These are phyloP conservation scores for Geoglossum cookeanum DNA, from an alignment of 2,329 filamentous ascomycete species.

Conservation along the genomic window DNA sequence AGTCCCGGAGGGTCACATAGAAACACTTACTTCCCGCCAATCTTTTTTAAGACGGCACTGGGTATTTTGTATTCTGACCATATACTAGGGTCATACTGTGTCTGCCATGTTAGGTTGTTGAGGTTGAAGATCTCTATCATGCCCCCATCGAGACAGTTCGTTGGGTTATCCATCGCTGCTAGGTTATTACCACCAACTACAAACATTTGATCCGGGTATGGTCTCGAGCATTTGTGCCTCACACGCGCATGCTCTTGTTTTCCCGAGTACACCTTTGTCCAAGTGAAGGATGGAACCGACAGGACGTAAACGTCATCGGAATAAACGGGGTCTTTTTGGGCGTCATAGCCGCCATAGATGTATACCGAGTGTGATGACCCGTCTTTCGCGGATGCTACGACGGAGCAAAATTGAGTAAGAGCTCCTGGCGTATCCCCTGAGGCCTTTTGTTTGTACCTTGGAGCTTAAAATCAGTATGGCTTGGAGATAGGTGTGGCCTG, in stretches of 20 bases:
- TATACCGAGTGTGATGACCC: constrained; percentile 20
- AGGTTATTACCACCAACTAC: constrained; percentile 21
- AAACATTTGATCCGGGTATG: constrained; percentile 30
- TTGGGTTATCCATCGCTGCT: constrained; percentile 8
- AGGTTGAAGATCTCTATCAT: constrained; percentile 31
- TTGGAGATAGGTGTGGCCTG: background rate
- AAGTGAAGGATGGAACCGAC: constrained; percentile 19
- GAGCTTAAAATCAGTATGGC: constrained; percentile 3
- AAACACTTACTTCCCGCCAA: constrained; percentile 19
- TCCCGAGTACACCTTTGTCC: constrained; percentile 15
- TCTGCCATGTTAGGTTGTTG: constrained; percentile 17
- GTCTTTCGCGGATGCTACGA: constrained; percentile 21
- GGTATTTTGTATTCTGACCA: constrained; percentile 18
- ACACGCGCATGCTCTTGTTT: constrained; percentile 12
- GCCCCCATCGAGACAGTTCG: constrained; percentile 30
- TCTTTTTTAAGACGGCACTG: constrained; percentile 14
- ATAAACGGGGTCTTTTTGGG: constrained; percentile 9
- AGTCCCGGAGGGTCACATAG: background rate
- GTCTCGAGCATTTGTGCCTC: constrained; percentile 18
- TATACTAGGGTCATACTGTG: constrained; percentile 15
- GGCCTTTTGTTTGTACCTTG: constrained; percentile 24
- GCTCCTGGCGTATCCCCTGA: constrained; percentile 20
- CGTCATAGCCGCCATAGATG: constrained; percentile 19
- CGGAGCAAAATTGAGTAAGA: constrained; percentile 22
- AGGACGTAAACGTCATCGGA: constrained; percentile 19